Base-by-base conservation (phyloP, 1,284 basidiomycete species). In the Tilletiopsis washingtonensis region DNA sequence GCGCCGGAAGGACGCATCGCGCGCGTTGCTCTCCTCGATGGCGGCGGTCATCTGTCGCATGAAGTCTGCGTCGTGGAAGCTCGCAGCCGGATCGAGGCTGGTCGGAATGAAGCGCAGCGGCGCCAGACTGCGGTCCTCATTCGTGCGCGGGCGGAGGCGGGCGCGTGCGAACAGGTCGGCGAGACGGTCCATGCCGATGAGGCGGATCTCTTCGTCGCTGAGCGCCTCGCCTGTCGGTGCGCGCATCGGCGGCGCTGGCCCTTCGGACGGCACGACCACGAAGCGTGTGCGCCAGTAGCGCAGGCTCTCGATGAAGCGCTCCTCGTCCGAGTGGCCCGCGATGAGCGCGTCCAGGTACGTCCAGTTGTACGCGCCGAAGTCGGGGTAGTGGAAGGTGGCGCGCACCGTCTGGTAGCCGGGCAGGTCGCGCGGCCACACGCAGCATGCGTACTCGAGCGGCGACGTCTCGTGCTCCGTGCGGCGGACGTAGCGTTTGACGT, bases 221-320 rank as follows among this genome's bases (percentile, higher is more conserved):
- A 73, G 51, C 25, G 57, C 53, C 47, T 71, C 74, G 29, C 71
- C 68, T 40, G 66, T 55, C 3, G 59, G 54, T 21, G 60, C 67
- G 44, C 51, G 57, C 66, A 59, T 75, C 43, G 53, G 62, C 49
- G 89, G 79, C 53, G 82, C 86, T 29, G 80, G 79, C 50, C 84
- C 84, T 9, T 82, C 79, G 0, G 86, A 84, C 0, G 93, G 93
- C 41, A 97, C 87, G 17, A 98, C 82, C 21, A 97, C 81, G 69
- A 96, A 94, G n/a, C 91, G 81, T 0, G 91, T 94, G 5, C 91
- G 81, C 88, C 91, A 97, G 69, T 93, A 94, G 15, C 59, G 57
- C 43, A 62, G 53, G 44, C 55, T 64, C 43, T 68, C 70, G 39
- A 55, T 67, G 42, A 74, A 69, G 46, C 56, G 49, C 50, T 67